phyloP scores from a whole-genome alignment of 108 stramenopile genomes.

The Chaetoceros muelleri region DNA sequence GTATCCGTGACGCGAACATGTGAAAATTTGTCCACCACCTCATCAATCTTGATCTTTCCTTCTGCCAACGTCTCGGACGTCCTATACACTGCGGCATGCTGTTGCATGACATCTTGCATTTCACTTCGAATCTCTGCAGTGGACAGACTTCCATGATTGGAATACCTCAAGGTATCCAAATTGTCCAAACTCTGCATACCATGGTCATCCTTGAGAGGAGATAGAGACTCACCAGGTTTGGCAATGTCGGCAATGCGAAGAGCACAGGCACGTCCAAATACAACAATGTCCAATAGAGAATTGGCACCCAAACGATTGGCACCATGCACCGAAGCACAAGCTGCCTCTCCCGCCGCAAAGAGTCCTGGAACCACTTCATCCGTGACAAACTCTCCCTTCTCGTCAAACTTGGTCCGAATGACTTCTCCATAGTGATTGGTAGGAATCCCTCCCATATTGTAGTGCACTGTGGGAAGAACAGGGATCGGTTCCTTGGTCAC shows the following conservation, averaged over 20 bases:
- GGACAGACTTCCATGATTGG: slow-evolving; percentile 53
- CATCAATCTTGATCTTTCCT: slow-evolving; percentile 83
- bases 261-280: slow-evolving; percentile 98
- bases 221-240: slow-evolving; percentile 84
- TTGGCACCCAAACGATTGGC: slow-evolving; percentile 99
- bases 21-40: slow-evolving; percentile 73
- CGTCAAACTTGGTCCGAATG: slow-evolving; percentile 76
- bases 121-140: slow-evolving; percentile 85
- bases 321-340: slow-evolving; percentile 98
- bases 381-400: slow-evolving; percentile 32
- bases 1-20: slow-evolving; percentile 90
- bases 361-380: slow-evolving; percentile 93
- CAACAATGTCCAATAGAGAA: slow-evolving; percentile 97
- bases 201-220: slow-evolving; percentile 57
- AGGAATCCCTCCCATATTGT: slow-evolving; percentile 96
- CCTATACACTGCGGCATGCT: slow-evolving; percentile 98
- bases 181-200: slow-evolving; percentile 82
- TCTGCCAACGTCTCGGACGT: slow-evolving; percentile 77
- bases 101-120: slow-evolving; percentile 97
- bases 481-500: slow-evolving; percentile 99
- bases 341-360: slow-evolving; percentile 97
- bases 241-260: slow-evolving; percentile 91
- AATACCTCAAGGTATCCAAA: slow-evolving; percentile 85
- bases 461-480: slow-evolving; percentile 91
- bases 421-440: slow-evolving; percentile 97